A percentile compares a stretch with the other conserved stretches of the same genome.
Evolutionary conservation across 805 yeast genomes (phyloP).

Genomic region (Yarrowia sp.): DNA sequence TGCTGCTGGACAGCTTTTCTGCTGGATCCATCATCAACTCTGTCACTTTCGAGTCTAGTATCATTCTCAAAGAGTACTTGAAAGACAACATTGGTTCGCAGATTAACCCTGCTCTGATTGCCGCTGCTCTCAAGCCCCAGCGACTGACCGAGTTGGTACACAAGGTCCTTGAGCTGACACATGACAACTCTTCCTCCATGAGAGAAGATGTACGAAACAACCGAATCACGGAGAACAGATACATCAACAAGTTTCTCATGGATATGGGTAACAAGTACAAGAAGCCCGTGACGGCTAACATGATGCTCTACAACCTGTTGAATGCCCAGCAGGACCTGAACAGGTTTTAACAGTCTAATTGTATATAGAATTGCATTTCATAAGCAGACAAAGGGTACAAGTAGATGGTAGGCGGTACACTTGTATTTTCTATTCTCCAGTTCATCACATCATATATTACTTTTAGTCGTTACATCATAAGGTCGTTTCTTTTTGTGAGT

Average conservation of each 20-base stretch:
- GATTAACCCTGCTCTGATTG: conserved; percentile 41
- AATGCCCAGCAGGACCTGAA: conserved; percentile 42
- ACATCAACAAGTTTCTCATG: conserved; percentile 81
- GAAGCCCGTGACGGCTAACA: conserved; percentile 56
- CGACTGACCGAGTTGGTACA: conserved; percentile 52
- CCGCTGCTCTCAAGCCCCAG: conserved; percentile 42
- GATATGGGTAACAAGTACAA: conserved; percentile 58
- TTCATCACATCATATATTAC: neutral
- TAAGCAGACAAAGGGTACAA: neutral
- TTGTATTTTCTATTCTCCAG: no score
- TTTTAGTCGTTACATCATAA: conserved; percentile 9
- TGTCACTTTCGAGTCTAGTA: conserved; percentile 57
- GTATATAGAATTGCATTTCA: neutral
- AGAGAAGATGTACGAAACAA: conserved; percentile 64
- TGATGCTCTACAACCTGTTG: conserved; percentile 57
- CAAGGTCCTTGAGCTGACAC: conserved; percentile 57
- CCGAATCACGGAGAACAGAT: conserved; percentile 77
- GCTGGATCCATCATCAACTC: conserved; percentile 51
- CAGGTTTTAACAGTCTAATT: conserved; percentile 1
- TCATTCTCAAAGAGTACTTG: conserved; percentile 50
- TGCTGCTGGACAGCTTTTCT: conserved; percentile 57
- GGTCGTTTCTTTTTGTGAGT: neutral
- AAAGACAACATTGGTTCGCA: conserved; percentile 37
- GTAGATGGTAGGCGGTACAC: no score
- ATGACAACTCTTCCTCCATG: conserved; percentile 72